A percentile compares a stretch with the other conserved stretches of the same genome.
Conservation (phyloP, 768 basidiomycete genomes). For the Cystofilobasidium capitatum region DNA sequence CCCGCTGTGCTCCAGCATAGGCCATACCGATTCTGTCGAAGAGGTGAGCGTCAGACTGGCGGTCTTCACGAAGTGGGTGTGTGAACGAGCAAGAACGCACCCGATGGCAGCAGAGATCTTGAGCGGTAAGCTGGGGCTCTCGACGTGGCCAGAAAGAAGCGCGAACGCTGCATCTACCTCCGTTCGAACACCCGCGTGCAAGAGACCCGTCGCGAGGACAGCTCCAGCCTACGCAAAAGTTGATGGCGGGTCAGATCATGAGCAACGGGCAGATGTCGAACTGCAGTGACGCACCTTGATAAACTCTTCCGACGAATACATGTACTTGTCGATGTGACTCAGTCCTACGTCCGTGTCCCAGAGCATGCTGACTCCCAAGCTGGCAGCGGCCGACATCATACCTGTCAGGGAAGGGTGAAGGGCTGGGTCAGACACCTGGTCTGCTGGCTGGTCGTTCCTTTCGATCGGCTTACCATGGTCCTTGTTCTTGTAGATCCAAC, state of each 20-base stretch:
- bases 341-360: slow-evolving; percentile 96
- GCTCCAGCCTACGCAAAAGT: slow-evolving; percentile 60
- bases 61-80: neutral
- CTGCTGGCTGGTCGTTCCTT: too few species aligned
- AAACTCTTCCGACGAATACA: slow-evolving; percentile 88
- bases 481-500: slow-evolving; percentile 99
- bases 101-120: slow-evolving; percentile 81
- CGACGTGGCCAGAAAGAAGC: slow-evolving; percentile 77
- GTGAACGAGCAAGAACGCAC: slow-evolving; percentile 30
- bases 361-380: slow-evolving; percentile 78
- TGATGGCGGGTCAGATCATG: neutral
- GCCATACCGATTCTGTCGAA: slow-evolving; percentile 66
- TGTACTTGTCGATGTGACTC: slow-evolving; percentile 92
- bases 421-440: slow-evolving; percentile 2
- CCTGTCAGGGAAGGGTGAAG: slow-evolving; percentile 43
- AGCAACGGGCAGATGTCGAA: neutral
- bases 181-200: slow-evolving; percentile 78
- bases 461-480: slow-evolving; percentile 61
- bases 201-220: slow-evolving; percentile 82
- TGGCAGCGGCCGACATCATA: slow-evolving; percentile 94
- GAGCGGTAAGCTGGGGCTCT: slow-evolving; percentile 71
- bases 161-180: slow-evolving; percentile 90
- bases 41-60: neutral
- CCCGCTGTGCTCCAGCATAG: slow-evolving; percentile 84
- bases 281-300: slow-evolving; percentile 57